Base-by-base conservation (phyloP, 2,329 filamentous ascomycete species). In the Epichloe baconii region DNA sequence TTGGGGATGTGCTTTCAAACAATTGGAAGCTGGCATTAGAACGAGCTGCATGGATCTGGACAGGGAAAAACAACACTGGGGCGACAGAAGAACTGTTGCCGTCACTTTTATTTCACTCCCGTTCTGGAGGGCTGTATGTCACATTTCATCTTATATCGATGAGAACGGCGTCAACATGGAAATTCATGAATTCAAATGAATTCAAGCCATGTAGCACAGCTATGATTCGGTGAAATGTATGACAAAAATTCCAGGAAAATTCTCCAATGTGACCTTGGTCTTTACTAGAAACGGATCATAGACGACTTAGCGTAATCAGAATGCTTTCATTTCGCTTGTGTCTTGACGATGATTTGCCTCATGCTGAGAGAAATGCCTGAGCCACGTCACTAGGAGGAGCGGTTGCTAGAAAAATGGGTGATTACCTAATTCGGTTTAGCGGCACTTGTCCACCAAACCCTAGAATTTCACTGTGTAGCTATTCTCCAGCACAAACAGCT, bases 161-260 rank as follows among this genome's bases (percentile, higher is more conserved):
- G 78, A 77, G 73, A 76, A 74, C 71, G 79, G 79, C 78, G 78
- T 82, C 78, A 78, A 78, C 75, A 80, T 71, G 78, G 76, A 78
- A 77, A 79, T 79, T 68, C 66, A 68, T 64, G 68, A 65, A 68
- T 64, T 63, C 65, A 62, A 66, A 66, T 68, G 62, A 68, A 68
- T 69, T 68, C 64, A 68, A 64, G 58, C 57, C 62, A 65, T 57
- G 19, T 58, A 62, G 58, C 55, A 59, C 55, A 49, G 57, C 59
- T 54, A 57, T 54, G 52, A 56, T 53, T 15, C 17, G 53, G 48
- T 53, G 48, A 53, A 44, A 45, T 50, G 44, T 50, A 38, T 37
- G 38, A 53, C 48, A 35, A 42, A 35, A 23, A 37, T 23, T 14
- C 40, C 3, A 41, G n/a, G 17, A 14, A 31, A 34, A 41, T 10